Percentiles rank a stretch among this genome's conserved stretches.
Evolutionary conservation across 148 eudicot species (phyloP).

Genomic region (Oxyria digyna): DNA sequence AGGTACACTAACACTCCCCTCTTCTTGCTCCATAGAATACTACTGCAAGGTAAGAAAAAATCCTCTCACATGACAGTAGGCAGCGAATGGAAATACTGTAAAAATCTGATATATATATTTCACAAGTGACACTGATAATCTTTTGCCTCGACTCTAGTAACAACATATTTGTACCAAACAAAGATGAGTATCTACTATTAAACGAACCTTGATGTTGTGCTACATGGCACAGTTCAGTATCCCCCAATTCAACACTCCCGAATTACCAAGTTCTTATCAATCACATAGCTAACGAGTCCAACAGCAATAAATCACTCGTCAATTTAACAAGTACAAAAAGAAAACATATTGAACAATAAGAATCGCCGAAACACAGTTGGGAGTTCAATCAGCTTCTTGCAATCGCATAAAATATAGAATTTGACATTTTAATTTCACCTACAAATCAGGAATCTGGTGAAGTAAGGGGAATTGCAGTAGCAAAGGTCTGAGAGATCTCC

Average conservation of each 20-base stretch:
- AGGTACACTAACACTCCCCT: constrained; percentile 17
- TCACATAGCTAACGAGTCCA: background rate
- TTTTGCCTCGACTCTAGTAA: background rate
- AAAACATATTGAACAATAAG: background rate
- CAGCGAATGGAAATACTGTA: too few relatives aligned
- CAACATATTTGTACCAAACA: too few relatives aligned
- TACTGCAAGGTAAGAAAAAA: constrained; percentile 21
- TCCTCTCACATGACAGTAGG: background rate
- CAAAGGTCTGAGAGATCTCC: background rate
- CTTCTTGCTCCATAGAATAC: constrained; percentile 41
- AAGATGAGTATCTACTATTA: background rate
- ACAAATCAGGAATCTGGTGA: background rate
- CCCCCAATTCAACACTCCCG: background rate
- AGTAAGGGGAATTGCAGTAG: background rate
- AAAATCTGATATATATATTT: too few relatives aligned
- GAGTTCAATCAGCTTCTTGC: background rate
- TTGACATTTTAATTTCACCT: background rate
- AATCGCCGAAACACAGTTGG: background rate
- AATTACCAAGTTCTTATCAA: background rate
- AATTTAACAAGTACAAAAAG: too few relatives aligned
- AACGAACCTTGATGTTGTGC: background rate
- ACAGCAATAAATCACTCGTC: background rate
- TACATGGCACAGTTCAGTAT: background rate
- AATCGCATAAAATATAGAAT: background rate
- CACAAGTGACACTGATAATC: background rate